Evolutionary conservation across 106 monocot genomes (phyloP), one percentile per base, ranked within the genome.

Genomic region (Alisma plantagoaquatica): DNA sequence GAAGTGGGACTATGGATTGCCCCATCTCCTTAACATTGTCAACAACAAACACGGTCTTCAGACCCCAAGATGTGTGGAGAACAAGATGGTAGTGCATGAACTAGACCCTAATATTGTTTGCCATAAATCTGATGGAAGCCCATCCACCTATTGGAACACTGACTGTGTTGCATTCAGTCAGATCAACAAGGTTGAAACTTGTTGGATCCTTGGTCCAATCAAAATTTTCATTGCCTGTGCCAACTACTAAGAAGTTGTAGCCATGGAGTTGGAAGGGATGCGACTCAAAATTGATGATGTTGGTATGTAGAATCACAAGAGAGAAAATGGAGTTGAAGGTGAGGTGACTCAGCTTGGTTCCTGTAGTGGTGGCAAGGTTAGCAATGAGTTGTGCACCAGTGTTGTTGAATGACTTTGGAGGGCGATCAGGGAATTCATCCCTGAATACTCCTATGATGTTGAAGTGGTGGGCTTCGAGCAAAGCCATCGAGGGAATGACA

Each of bases 381-480:
- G n/a, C n/a, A n/a, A n/a, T 52, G 12, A 7, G 17, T 3, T 27
- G 52, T 17, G 25, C 7, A 9, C 27, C 52, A 5, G 52, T 52
- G 27, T 10, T 29, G 52, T 27, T 29, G 49, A 69, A 81, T 6
- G 35, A 16, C 2, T 32, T 9, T 2, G 35, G 48, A 2, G 76
- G 81, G 2, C 43, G 45, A 3, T n/a, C 64, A 0, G 76, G 81
- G 55, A 81, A 81, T 32, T 81, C 81, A 0, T 33, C 28, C 2
- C 72, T 73, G 56, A 69, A 76, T 23, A 76, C 73, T 0, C 73
- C 60, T n/a, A n/a, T n/a, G n/a, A n/a, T n/a, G n/a, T n/a, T n/a
- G n/a, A n/a, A n/a, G n/a, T n/a, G n/a, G n/a, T n/a, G n/a, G n/a
- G n/a, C n/a, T 23, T 76, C 69, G 7, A 76, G 68, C 6, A 81